Base-by-base conservation (phyloP, 1,284 basidiomycete genomes). In the Thecaphora thlaspeos region DNA sequence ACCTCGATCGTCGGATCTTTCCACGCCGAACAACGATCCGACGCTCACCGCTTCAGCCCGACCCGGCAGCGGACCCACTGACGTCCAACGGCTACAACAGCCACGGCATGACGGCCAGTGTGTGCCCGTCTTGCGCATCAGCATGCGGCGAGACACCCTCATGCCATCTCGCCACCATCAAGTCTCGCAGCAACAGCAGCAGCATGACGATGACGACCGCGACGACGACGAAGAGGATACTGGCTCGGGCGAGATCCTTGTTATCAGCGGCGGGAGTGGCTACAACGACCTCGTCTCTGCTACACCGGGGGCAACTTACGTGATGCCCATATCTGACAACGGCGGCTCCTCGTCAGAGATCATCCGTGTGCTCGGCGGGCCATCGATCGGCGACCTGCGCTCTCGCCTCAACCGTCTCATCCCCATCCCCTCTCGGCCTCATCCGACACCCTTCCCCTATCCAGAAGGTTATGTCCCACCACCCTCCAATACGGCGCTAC, bases 391-490 rank as follows among this genome's bases (percentile, higher is more conserved):
- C 3, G 75, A 77, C 55, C 58, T 91, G 60, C 85, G 89, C 22
- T 90, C 89, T 23, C 83, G 90, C 37, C 82, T 91, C 14, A 84
- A 91, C 49, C 85, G 89, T 7, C 81, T 91, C 48, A 91, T 91
- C 60, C 89, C 89, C 7, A 71, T 82, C 17, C 82, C 84, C 2
- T 82, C 57, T 38, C 41, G 52, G 24, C 42, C 46, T 36, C 23
- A 85, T 87, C 5, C 84, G 86, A 14, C 46, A 70, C 34, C 44
- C 10, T 8, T 23, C 12, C 9, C 44, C 4, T 23, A 8, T 12
- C 41, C 42, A 22, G 24, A 34, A 15, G 38, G 26, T 41, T 40
- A 39, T 19, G 30, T 38, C 5, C 46, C 57, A 17, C 65, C 56
- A 43, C 50, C 61, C 46, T 51, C 74, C 39, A 46, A 72, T 43